A percentile compares a stretch with the other conserved stretches of the same genome.
Evolutionary conservation across 257 asterid genomes (phyloP).

Genomic region (Nicotiana benthamiana): DNA sequence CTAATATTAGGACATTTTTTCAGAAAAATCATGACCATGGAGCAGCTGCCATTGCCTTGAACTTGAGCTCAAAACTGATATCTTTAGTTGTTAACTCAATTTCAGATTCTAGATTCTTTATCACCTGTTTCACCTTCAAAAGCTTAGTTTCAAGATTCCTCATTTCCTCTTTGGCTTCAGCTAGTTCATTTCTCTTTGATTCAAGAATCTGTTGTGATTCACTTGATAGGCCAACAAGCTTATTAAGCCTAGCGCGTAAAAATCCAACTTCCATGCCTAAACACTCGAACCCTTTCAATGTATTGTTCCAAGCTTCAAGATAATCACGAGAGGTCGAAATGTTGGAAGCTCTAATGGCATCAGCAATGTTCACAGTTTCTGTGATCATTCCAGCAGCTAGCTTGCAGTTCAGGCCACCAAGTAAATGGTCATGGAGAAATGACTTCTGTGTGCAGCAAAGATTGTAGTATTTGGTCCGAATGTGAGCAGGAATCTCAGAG

Average conservation of each 20-base stretch:
- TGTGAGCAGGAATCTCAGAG: constrained; percentile 32
- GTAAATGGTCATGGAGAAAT: constrained; percentile 44
- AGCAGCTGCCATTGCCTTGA: constrained; percentile 29
- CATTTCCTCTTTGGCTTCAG: constrained; percentile 24
- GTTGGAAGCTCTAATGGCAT: constrained; percentile 39
- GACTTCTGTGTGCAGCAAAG: constrained; percentile 46
- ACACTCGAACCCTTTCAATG: constrained; percentile 47
- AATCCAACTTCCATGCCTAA: constrained; percentile 62
- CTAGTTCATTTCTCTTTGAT: constrained; percentile 28
- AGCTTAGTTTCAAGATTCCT: constrained; percentile 20
- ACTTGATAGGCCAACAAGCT: constrained; percentile 18
- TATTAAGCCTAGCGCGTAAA: constrained; percentile 30
- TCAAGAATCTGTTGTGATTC: constrained; percentile 18
- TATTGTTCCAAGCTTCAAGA: constrained; percentile 44
- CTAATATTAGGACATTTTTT: neutral
- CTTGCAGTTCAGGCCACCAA: constrained; percentile 41
- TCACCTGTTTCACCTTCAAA: constrained; percentile 13
- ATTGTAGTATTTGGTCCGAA: constrained; percentile 35
- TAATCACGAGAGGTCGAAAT: constrained; percentile 15
- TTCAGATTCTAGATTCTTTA: constrained; percentile 22
- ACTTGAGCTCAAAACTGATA: constrained; percentile 12
- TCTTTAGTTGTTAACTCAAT: constrained; percentile 29
- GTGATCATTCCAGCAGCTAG: constrained; percentile 44
- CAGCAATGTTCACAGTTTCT: constrained; percentile 42
- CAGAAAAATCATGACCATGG: constrained; percentile 39